phyloP scores from a whole-genome alignment of 805 yeast genomes.

The Sporopachydermia lactativora region DNA sequence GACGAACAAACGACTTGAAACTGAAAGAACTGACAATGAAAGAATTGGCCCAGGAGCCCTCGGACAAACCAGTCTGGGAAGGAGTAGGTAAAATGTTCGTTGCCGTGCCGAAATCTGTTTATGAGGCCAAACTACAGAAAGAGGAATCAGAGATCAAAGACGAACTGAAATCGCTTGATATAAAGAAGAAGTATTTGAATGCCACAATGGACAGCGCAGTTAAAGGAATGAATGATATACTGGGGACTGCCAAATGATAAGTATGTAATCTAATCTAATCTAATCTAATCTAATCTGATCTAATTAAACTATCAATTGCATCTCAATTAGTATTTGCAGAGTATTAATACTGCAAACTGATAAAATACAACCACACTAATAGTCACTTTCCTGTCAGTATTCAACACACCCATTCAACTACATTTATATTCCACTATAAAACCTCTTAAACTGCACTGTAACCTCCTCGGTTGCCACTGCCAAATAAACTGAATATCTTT shows the following conservation, averaged over 20 bases:
- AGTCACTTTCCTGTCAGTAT: slow-evolving; percentile 7
- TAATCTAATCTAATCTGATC: too few relatives aligned
- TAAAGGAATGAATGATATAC: slow-evolving; percentile 41
- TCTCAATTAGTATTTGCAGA: too few relatives aligned
- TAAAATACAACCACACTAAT: background rate
- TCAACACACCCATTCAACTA: slow-evolving; percentile 2
- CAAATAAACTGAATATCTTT: slow-evolving; percentile 58
- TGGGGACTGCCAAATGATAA: too few relatives aligned
- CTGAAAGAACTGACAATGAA: slow-evolving; percentile 41
- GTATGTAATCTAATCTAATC: too few relatives aligned
- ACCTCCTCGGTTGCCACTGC: slow-evolving; percentile 62
- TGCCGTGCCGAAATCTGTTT: slow-evolving; percentile 20
- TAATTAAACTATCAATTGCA: too few relatives aligned
- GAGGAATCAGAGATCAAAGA: slow-evolving; percentile 46
- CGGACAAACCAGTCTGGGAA: slow-evolving; percentile 54
- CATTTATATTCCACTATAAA: slow-evolving; percentile 5
- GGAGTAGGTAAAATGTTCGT: slow-evolving; percentile 73
- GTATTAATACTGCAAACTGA: too few relatives aligned
- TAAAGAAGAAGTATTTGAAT: slow-evolving; percentile 58
- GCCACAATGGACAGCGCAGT: slow-evolving; percentile 67
- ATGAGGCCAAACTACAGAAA: slow-evolving; percentile 31
- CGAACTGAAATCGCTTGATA: slow-evolving; percentile 41
- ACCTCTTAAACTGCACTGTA: slow-evolving; percentile 69
- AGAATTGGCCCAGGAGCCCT: slow-evolving; percentile 31
- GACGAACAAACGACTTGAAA: slow-evolving; percentile 34